Evolutionary conservation across 1,284 basidiomycete species (phyloP).

Genomic region (Xanthoconium separans): DNA sequence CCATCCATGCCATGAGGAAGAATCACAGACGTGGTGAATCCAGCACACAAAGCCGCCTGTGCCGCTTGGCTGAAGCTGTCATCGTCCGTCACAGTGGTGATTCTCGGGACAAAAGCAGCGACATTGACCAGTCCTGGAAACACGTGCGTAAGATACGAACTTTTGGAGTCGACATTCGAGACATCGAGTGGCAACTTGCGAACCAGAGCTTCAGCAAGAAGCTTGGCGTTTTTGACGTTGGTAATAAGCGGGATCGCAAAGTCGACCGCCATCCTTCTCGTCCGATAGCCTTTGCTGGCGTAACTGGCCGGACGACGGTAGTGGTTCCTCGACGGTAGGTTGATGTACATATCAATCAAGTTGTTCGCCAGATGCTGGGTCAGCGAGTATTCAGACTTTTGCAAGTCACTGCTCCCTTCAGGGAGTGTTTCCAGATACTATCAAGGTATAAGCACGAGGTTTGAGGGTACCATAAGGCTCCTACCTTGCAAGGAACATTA

Average conservation of each 20-base stretch:
- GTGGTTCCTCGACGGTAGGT: constrained; percentile 97
- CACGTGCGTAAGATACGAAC: constrained; percentile 85
- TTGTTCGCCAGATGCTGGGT: constrained; percentile 95
- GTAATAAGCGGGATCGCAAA: constrained; percentile 97
- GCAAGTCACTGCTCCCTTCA: constrained; percentile 71
- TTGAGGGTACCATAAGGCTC: background rate
- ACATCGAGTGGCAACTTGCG: constrained; percentile 87
- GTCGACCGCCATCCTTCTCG: constrained; percentile 99
- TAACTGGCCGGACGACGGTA: constrained; percentile 97
- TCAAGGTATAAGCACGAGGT: constrained; percentile 7
- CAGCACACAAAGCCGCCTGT: constrained; percentile 80
- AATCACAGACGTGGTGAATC: constrained; percentile 84
- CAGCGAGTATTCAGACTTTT: constrained; percentile 95
- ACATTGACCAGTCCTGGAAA: constrained; percentile 95
- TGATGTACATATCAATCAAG: constrained; percentile 98
- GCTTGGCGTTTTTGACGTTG: constrained; percentile 98
- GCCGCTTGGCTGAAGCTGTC: constrained; percentile 70
- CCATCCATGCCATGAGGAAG: constrained; percentile 68
- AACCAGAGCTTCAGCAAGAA: constrained; percentile 94
- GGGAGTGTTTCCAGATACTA: constrained; percentile 89
- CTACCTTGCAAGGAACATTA: constrained; percentile 81
- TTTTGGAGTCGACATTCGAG: constrained; percentile 92
- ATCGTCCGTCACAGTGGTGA: constrained; percentile 56
- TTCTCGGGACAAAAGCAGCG: constrained; percentile 81
- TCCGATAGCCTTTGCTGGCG: constrained; percentile 95